A percentile compares a stretch with the other conserved stretches of the same genome.
Evolutionary conservation across 176 grass and related monocot genomes (phyloP).

Genomic region (Zea luxurians): DNA sequence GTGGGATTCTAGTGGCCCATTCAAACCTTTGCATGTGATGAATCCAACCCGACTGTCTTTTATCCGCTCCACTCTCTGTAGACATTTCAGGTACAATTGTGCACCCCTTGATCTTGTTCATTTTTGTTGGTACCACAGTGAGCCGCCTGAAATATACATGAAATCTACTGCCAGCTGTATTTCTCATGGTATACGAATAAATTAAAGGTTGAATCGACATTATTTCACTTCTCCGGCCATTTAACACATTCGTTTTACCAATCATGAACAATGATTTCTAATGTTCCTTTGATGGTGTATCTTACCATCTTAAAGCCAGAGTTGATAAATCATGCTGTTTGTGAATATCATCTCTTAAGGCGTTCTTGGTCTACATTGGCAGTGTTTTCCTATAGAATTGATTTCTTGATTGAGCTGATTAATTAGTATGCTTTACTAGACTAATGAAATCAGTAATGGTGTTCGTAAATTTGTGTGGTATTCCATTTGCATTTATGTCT

Average conservation of each 20-base stretch:
- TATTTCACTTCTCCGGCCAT: constrained; percentile 5
- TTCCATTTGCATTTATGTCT: not conserved
- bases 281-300: not conserved
- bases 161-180: not conserved
- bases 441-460: not conserved
- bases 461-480: not conserved
- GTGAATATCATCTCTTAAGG: constrained; percentile 5
- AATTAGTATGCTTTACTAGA: constrained; percentile 5
- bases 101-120: not conserved
- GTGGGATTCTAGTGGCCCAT: constrained; percentile 91
- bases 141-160: not conserved
- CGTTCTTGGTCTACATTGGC: not conserved
- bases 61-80: constrained; percentile 76
- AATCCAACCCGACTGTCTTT: constrained; percentile 86
- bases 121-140: not conserved
- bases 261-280: not conserved
- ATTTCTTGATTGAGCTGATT: not conserved
- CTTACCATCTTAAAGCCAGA: not conserved
- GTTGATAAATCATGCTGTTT: not conserved
- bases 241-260: not conserved
- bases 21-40: constrained; percentile 92
- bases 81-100: constrained; percentile 71
- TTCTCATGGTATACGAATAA: constrained; percentile 24
- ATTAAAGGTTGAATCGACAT: not conserved
- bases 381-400: not conserved